Conservation (phyloP, 2,329 filamentous ascomycete species). For the Fusarium udum region DNA sequence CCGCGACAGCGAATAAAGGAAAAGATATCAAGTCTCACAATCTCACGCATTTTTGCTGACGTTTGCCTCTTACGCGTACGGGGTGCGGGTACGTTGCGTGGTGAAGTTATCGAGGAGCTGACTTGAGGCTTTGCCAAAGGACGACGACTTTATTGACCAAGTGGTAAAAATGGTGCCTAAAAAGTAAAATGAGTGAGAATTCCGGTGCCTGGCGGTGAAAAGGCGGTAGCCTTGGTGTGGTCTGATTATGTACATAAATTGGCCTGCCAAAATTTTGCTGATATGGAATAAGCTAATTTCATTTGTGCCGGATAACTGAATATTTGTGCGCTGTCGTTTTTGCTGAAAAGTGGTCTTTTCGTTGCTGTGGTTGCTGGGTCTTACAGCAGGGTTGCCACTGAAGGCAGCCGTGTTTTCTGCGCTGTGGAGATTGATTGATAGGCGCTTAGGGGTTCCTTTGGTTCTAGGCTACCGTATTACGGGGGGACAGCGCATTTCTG, state of each 20-base stretch:
- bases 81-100: neutral
- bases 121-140: constrained; percentile 1
- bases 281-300: constrained; percentile 10
- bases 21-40: constrained; percentile 56
- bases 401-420: neutral
- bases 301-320: constrained; percentile 25
- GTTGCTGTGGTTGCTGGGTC: constrained; percentile 21
- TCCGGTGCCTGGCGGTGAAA: constrained; percentile 31
- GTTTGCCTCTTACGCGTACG: constrained; percentile 4
- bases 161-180: constrained; percentile 29
- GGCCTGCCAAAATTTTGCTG: neutral
- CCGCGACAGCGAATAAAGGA: neutral
- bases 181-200: constrained; percentile 29
- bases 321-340: neutral
- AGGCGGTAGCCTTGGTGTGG: constrained; percentile 27
- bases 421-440: neutral
- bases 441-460: neutral
- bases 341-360: neutral
- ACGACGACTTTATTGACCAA: constrained; percentile 2
- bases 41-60: constrained; percentile 62
- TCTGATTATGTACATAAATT: constrained; percentile 28
- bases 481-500: neutral
- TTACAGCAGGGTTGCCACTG: constrained; percentile 4
- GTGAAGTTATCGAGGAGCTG: neutral
- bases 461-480: neutral